Conservation (phyloP, 1,284 basidiomycete genomes). For the Puccinia coronata region DNA sequence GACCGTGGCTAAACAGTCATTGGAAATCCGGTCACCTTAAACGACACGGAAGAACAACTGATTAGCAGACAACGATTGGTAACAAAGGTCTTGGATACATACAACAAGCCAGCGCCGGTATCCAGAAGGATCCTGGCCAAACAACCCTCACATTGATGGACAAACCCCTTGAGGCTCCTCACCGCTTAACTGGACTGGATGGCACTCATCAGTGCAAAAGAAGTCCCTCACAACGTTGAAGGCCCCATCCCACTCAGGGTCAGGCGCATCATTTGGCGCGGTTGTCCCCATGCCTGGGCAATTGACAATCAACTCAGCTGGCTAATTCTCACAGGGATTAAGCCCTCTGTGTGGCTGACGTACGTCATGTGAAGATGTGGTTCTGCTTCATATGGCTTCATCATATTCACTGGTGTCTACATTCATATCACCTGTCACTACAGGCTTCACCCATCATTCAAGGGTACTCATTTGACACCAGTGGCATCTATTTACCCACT, state of each 20-base stretch:
- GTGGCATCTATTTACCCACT: too few species aligned
- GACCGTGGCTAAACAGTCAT: neutral
- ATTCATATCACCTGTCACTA: too few species aligned
- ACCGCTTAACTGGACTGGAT: neutral
- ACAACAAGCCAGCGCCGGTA: too few species aligned
- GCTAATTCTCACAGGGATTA: neutral
- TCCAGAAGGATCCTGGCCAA: too few species aligned
- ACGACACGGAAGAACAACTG: neutral
- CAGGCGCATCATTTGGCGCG: neutral
- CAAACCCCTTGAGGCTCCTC: neutral
- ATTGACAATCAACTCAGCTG: neutral
- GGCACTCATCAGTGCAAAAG: neutral
- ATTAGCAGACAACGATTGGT: neutral
- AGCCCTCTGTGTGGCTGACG: neutral
- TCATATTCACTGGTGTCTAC: too few species aligned
- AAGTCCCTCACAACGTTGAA: neutral
- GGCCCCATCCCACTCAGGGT: neutral
- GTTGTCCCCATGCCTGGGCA: slow-evolving; percentile 16
- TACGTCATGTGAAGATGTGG: neutral
- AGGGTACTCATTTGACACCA: too few species aligned
- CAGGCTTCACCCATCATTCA: too few species aligned
- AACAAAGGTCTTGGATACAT: slow-evolving; percentile 1
- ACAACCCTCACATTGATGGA: neutral
- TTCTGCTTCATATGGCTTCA: too few species aligned
- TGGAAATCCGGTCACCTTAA: neutral